These are phyloP conservation scores for Neltuma alba DNA, from an alignment of 306 rosid species.

Conservation along the genomic window DNA sequence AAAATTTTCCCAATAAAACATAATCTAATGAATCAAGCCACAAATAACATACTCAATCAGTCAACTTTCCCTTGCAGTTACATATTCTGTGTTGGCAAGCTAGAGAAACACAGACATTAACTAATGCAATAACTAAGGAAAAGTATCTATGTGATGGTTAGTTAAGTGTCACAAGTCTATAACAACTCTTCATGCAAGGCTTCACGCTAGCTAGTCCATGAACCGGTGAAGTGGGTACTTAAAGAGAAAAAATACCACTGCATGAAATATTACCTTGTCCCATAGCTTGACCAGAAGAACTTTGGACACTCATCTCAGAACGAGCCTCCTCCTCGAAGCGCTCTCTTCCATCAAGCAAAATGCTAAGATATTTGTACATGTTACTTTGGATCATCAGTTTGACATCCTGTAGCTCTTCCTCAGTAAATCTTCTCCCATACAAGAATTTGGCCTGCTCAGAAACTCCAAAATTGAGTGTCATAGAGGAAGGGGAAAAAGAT, in stretches of 20 bases:
- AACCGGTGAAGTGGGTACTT: not conserved
- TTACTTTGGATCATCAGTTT: constrained; percentile 97
- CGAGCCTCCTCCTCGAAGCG: constrained; percentile 92
- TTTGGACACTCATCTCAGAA: constrained; percentile 52
- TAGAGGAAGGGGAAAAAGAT: not conserved
- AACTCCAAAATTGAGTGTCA: constrained; percentile 35
- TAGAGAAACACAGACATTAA: constrained; percentile 7
- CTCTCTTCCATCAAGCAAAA: constrained; percentile 94
- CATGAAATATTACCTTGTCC: constrained; percentile 56
- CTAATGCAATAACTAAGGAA: constrained; percentile 16
- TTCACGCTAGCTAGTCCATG: not conserved
- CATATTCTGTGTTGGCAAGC: not conserved
- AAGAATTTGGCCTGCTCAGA: constrained; percentile 81
- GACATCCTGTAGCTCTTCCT: constrained; percentile 77
- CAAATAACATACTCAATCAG: not conserved
- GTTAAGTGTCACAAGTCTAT: constrained; percentile 1
- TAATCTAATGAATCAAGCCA: not conserved
- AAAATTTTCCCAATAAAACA: not conserved
- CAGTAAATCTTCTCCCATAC: constrained; percentile 77
- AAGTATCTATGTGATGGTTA: not conserved
- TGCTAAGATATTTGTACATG: constrained; percentile 95
- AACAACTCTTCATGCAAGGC: not conserved
- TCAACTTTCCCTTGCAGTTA: not conserved
- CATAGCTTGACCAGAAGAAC: constrained; percentile 45
- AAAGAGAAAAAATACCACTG: constrained; percentile 12